Evolutionary conservation across 441 rosid species (phyloP), one percentile per base, ranked within the genome.

Genomic region (Populus hybrid): DNA sequence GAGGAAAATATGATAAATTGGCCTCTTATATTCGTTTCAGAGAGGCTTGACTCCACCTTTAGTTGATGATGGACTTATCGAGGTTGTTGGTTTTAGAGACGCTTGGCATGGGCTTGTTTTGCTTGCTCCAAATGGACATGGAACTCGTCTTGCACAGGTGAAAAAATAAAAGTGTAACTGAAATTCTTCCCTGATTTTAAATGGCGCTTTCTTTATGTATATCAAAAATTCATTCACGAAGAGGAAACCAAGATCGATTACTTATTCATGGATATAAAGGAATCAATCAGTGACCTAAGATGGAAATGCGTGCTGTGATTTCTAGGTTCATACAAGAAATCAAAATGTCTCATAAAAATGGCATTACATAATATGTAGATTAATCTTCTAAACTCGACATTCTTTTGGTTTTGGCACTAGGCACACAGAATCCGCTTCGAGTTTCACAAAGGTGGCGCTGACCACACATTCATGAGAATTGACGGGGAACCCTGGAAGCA

Each of bases 401-500:
- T 65, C 42, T 31, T 75, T 69, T 69, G 56, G 35, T 40, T 75
- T 69, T 69, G 56, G 45, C 28, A 7, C 40, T 38, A 95, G 99
- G 96, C 97, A 70, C 87, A 85, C 70, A 86, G 98, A 63, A 88
- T 96, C 77, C 90, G 96, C 40, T 93, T 96, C 6, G 94, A 96
- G 86, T 93, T 96, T 77, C 91, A 77, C 79, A 93, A 85, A 87
- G 97, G 93, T 59, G 89, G 92, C 6, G 85, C 91, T 1, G 93
- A 93, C 67, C 88, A 89, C 84, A 90, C 99, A 76, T 94, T 38
- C 83, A 96, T 94, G 99, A 93, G 99, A 76, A 93, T 96, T 65
- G 99, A 96, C 79, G 99, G 98, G 76, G 98, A 93, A 77, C 99
- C 98, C 1, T 94, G 98, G 99, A 94, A 91, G 86, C 98, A 96